Conservation (phyloP, 1,284 basidiomycete species). For the Anthracocystis setariae region DNA sequence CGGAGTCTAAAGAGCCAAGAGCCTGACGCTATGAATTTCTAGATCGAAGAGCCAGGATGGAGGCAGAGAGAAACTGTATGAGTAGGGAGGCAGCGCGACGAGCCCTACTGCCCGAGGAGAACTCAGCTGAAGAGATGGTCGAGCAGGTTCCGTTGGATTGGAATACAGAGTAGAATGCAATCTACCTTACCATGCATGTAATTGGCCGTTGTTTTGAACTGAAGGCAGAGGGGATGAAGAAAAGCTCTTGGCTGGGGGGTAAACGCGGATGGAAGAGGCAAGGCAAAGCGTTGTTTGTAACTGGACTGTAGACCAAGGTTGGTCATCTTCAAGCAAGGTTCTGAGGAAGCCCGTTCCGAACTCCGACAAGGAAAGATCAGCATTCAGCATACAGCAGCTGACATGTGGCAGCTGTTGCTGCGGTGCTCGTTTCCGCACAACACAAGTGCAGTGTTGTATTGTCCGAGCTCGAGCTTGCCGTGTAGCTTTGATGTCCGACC, state of each 20-base stretch:
- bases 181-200: background rate
- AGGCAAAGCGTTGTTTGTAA: no score
- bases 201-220: background rate
- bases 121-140: background rate
- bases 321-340: background rate
- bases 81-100: no score
- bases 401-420: background rate
- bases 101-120: no score
- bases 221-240: background rate
- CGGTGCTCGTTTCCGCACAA: no score
- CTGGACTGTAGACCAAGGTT: no score
- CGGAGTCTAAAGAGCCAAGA: slow-evolving; percentile 22
- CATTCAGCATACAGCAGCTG: background rate
- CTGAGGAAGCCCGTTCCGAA: slow-evolving; percentile 3
- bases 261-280: background rate
- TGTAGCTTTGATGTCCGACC: no score
- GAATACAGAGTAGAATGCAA: background rate
- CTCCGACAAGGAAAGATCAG: slow-evolving; percentile 3
- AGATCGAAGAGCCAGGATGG: background rate
- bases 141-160: no score
- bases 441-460: no score
- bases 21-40: background rate
- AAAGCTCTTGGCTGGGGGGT: background rate
- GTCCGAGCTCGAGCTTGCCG: no score
- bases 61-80: background rate